Evolutionary conservation across 805 yeast genomes (phyloP).

Genomic region (Suhomyces sp.): DNA sequence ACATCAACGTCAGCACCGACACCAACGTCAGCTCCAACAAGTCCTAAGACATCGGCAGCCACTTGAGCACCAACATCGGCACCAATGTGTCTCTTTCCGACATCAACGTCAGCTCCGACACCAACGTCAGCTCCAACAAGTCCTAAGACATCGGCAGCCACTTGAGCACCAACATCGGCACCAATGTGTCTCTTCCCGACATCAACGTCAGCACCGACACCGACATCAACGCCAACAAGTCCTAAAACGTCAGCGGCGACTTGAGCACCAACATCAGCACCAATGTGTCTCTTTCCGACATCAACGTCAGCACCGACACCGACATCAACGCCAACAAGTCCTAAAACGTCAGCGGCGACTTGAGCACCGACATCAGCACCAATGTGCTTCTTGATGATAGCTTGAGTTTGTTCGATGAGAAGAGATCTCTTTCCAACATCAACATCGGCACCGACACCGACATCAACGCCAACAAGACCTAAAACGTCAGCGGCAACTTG

Average conservation of each 20-base stretch:
- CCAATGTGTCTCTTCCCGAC: slow-evolving; percentile 10
- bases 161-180: slow-evolving; percentile 10
- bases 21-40: slow-evolving; percentile 9
- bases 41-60: slow-evolving; percentile 11
- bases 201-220: slow-evolving; percentile 9
- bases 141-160: slow-evolving; percentile 10
- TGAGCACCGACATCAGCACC: slow-evolving; percentile 9
- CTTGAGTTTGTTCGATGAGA: slow-evolving; percentile 7
- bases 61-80: slow-evolving; percentile 11
- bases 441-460: slow-evolving; percentile 10
- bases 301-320: slow-evolving; percentile 4
- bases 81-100: slow-evolving; percentile 10
- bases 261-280: slow-evolving; percentile 10
- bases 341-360: slow-evolving; percentile 6
- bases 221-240: slow-evolving; percentile 9
- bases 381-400: slow-evolving; percentile 4
- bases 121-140: slow-evolving; percentile 9
- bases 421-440: slow-evolving; percentile 8
- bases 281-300: slow-evolving; percentile 8
- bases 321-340: slow-evolving; percentile 7
- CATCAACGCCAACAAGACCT: slow-evolving; percentile 8
- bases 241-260: slow-evolving; percentile 9
- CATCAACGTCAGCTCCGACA: slow-evolving; percentile 7
- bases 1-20: slow-evolving; percentile 8
- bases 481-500: slow-evolving; percentile 9